A percentile compares a stretch with the other conserved stretches of the same genome.
Evolutionary conservation across 768 basidiomycete genomes (phyloP).

Genomic region (Boletus speciosus): DNA sequence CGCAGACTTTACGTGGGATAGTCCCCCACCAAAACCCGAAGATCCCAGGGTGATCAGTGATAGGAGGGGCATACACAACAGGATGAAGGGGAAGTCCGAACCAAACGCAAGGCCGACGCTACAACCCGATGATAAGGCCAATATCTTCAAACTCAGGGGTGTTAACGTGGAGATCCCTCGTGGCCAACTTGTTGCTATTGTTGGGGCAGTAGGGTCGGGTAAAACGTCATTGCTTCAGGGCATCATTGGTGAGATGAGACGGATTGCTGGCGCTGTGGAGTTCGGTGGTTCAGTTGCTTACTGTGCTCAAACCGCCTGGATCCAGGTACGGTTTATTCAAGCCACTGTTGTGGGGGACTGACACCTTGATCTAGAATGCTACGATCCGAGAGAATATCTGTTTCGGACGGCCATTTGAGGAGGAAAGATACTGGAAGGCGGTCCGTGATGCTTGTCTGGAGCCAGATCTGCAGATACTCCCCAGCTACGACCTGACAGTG

Average conservation of each 20-base stretch:
- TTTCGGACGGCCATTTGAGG: slow-evolving; percentile 81
- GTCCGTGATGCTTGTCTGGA: slow-evolving; percentile 75
- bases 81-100: slow-evolving; percentile 15
- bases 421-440: slow-evolving; percentile 78
- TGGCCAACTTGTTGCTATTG: slow-evolving; percentile 80
- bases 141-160: slow-evolving; percentile 61
- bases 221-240: slow-evolving; percentile 68
- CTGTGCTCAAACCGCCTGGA: slow-evolving; percentile 89
- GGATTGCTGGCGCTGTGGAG: slow-evolving; percentile 57
- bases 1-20: slow-evolving; percentile 87
- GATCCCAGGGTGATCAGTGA: slow-evolving; percentile 18
- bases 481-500: slow-evolving; percentile 76
- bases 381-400: slow-evolving; percentile 88
- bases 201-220: slow-evolving; percentile 63
- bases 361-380: slow-evolving; percentile 48
- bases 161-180: slow-evolving; percentile 67
- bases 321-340: slow-evolving; percentile 49
- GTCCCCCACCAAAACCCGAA: slow-evolving; percentile 53
- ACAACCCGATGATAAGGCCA: slow-evolving; percentile 34
- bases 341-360: not conserved
- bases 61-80: slow-evolving; percentile 1
- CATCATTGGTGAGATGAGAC: slow-evolving; percentile 80
- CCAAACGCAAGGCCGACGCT: slow-evolving; percentile 22
- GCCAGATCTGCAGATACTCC: slow-evolving; percentile 74
- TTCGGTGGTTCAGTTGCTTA: slow-evolving; percentile 80